Evolutionary conservation across 352 stramenopile genomes (phyloP).

Genomic region (Phytopythium helicoides): DNA sequence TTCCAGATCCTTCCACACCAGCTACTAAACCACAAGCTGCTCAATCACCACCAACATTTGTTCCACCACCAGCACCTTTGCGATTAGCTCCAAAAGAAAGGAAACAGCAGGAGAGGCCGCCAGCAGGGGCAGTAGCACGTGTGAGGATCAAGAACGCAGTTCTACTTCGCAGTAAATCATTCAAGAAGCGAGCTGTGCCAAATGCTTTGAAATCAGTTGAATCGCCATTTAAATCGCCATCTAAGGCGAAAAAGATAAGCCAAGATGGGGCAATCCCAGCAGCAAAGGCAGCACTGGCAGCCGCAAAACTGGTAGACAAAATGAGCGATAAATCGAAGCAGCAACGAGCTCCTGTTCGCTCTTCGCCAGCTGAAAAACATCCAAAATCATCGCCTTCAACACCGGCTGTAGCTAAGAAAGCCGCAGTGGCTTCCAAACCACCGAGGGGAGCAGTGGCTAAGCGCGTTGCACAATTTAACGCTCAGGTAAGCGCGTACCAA

Average conservation of each 20-base stretch:
- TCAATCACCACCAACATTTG: not conserved
- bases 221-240: not conserved
- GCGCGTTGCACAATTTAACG: constrained; percentile 59
- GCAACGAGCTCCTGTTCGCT: too few relatives aligned
- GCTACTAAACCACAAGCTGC: too few relatives aligned
- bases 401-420: not conserved
- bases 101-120: not conserved
- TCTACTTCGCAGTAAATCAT: constrained; percentile 6
- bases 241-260: not conserved
- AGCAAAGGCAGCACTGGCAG: not conserved
- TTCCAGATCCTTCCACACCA: not conserved
- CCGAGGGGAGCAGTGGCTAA: constrained; percentile 10
- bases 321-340: too few relatives aligned
- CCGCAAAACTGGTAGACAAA: too few relatives aligned
- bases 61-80: not conserved
- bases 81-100: not conserved
- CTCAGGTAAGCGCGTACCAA: constrained; percentile 20
- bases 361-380: not conserved
- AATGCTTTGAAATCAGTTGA: not conserved
- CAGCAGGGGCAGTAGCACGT: not conserved
- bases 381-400: not conserved
- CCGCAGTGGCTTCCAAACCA: not conserved
- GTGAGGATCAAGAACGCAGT: not conserved
- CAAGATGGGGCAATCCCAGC: too few relatives aligned
- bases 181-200: constrained; percentile 9